These are phyloP conservation scores for Pyricularia sp. DNA, from an alignment of 2,329 filamentous ascomycete genomes.

Conservation along the genomic window DNA sequence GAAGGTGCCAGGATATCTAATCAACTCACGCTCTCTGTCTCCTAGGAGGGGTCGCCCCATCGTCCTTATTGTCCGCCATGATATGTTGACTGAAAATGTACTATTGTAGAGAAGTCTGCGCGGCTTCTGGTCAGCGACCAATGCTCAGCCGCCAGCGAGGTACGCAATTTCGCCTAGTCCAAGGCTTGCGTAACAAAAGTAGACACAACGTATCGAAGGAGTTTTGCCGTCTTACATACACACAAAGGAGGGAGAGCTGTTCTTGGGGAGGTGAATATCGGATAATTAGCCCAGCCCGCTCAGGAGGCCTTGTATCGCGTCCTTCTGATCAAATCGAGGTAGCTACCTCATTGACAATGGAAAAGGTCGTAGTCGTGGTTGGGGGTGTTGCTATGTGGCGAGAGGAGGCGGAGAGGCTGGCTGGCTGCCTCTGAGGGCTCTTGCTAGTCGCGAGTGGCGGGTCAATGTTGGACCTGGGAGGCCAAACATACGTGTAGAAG, in stretches of 20 bases:
- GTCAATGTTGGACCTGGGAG: not conserved
- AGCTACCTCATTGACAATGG: not conserved
- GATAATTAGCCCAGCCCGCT: not conserved
- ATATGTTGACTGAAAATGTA: not conserved
- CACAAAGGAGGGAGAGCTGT: not conserved
- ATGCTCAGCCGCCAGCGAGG: not conserved
- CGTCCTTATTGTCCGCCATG: not conserved
- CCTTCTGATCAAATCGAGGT: not conserved
- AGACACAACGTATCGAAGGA: not conserved
- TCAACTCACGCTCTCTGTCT: slow-evolving; percentile 5
- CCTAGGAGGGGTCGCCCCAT: not conserved
- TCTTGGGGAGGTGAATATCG: not conserved
- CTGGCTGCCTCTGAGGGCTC: not conserved
- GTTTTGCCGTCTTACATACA: not conserved
- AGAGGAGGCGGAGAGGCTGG: not conserved
- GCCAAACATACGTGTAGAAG: not conserved
- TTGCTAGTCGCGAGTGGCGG: not conserved
- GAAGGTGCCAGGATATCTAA: not conserved
- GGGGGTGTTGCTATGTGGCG: not conserved
- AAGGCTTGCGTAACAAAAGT: not conserved
- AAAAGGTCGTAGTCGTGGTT: not conserved
- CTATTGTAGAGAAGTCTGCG: not conserved
- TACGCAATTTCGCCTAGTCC: not conserved
- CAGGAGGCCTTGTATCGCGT: not conserved
- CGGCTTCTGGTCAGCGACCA: slow-evolving; percentile 3